Conservation (phyloP, 2,329 filamentous ascomycete genomes). For the Pestalotiopsis sp. region DNA sequence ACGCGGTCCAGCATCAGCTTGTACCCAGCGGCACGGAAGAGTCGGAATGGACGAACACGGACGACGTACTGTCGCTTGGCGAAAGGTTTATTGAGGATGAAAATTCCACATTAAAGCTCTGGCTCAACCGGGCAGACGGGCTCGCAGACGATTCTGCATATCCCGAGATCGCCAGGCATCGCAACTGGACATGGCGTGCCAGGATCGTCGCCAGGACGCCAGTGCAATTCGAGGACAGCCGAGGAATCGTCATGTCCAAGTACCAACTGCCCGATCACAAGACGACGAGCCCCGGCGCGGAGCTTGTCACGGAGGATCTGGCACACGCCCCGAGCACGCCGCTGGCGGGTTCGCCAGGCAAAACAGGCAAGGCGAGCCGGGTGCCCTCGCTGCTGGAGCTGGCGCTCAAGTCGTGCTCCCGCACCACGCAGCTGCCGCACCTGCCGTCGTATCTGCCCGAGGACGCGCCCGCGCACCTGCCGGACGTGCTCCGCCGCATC, state of each 20-base stretch:
- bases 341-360: conserved; percentile 4
- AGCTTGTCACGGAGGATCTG: conserved; percentile 27
- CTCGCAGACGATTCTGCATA: not conserved
- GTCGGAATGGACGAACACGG: conserved; percentile 4
- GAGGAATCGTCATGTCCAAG: conserved; percentile 27
- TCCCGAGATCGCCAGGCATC: not conserved
- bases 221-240: conserved; percentile 34
- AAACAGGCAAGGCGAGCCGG: conserved; percentile 25
- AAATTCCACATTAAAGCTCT: conserved; percentile 11
- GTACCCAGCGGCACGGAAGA: conserved; percentile 10
- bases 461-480: conserved; percentile 40
- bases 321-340: conserved; percentile 18
- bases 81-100: not conserved
- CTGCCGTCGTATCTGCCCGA: conserved; percentile 46
- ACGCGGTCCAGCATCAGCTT: too few relatives aligned
- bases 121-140: conserved; percentile 19
- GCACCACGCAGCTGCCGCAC: conserved; percentile 42
- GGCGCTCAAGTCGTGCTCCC: conserved; percentile 49
- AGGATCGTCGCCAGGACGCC: conserved; percentile 27
- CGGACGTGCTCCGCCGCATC: conserved; percentile 41
- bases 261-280: conserved; percentile 25
- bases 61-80: not conserved
- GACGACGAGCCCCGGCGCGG: not conserved
- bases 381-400: conserved; percentile 56
- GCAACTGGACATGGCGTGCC: conserved; percentile 22